A percentile compares a stretch with the other conserved stretches of the same genome.
phyloP scores from a whole-genome alignment of 1,139 yeast species.

The Blastobotrys illinoisensis region DNA sequence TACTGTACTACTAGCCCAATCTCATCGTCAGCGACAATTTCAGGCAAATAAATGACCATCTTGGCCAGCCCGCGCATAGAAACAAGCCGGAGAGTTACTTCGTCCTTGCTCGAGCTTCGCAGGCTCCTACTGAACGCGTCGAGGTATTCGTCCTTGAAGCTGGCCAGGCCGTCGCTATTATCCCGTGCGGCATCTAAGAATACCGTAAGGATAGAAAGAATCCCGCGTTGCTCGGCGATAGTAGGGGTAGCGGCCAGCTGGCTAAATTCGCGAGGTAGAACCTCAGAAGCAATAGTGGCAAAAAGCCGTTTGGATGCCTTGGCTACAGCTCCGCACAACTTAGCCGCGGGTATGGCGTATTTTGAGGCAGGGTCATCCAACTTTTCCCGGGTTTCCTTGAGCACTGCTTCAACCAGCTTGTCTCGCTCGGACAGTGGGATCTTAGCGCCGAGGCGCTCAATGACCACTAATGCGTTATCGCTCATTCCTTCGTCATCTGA shows the following conservation, averaged over 20 bases:
- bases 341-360: constrained; percentile 34
- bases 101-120: constrained; percentile 59
- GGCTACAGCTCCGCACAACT: constrained; percentile 48
- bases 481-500: constrained; percentile 46
- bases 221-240: constrained; percentile 52
- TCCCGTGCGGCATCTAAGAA: constrained; percentile 40
- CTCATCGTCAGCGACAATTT: constrained; percentile 50
- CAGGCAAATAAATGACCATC: constrained; percentile 41
- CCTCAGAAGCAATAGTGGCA: constrained; percentile 40
- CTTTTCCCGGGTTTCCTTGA: constrained; percentile 54
- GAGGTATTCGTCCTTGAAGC: constrained; percentile 59
- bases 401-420: constrained; percentile 31
- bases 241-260: constrained; percentile 32
- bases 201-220: constrained; percentile 48
- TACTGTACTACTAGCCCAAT: constrained; percentile 58
- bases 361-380: constrained; percentile 48
- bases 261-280: constrained; percentile 37
- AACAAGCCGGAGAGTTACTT: constrained; percentile 61
- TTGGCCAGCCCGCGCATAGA: constrained; percentile 57
- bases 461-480: constrained; percentile 44
- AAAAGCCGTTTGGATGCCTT: constrained; percentile 41
- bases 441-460: constrained; percentile 38
- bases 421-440: constrained; percentile 13
- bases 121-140: constrained; percentile 61
- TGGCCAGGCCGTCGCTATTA: neutral